A percentile compares a stretch with the other conserved stretches of the same genome.
Conservation (phyloP, 176 grass and related monocot species). For the Triticum monococcum region DNA sequence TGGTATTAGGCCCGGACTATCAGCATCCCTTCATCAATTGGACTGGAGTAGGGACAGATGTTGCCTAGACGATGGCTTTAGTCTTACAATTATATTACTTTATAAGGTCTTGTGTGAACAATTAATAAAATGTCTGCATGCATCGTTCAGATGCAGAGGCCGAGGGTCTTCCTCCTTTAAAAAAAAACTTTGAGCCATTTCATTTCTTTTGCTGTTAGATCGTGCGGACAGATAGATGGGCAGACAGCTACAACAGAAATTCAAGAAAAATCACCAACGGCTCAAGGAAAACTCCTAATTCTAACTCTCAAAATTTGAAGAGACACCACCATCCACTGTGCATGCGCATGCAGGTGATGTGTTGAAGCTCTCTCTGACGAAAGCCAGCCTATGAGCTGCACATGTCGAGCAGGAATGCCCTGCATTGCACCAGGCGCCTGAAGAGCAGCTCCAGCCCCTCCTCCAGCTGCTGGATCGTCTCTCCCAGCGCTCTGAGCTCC, state of each 20-base stretch:
- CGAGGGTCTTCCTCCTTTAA: no score
- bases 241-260: not conserved
- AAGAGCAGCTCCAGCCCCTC: slow-evolving; percentile 46
- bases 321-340: not conserved
- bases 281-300: not conserved
- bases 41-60: no score
- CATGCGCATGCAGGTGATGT: no score
- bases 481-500: slow-evolving; percentile 34
- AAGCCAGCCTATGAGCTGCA: slow-evolving; percentile 21
- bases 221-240: not conserved
- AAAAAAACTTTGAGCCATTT: not conserved
- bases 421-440: slow-evolving; percentile 44
- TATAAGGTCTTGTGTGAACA: no score
- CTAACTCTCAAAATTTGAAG: slow-evolving; percentile 32
- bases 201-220: not conserved
- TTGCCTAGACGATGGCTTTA: no score
- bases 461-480: slow-evolving; percentile 45
- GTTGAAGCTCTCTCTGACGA: not conserved
- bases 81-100: no score
- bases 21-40: no score
- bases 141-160: no score
- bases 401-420: slow-evolving; percentile 51
- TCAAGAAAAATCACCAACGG: not conserved
- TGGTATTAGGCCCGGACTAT: no score
- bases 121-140: no score